Conservation (phyloP, 352 stramenopile genomes). For the Elongisporangium prolatum region DNA sequence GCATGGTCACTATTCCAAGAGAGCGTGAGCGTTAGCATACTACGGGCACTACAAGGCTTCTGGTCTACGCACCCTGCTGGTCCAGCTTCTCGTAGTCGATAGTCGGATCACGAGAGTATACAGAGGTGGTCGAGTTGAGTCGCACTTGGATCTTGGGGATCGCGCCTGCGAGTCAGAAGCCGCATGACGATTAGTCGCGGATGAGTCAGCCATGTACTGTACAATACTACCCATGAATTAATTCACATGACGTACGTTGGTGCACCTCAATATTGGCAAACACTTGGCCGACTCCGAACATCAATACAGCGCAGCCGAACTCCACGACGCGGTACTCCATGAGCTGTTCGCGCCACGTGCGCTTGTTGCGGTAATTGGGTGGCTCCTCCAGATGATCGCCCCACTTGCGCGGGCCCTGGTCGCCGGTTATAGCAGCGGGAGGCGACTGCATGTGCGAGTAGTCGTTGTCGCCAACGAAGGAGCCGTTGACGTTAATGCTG, state of each 20-base stretch:
- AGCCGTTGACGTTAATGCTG: not conserved
- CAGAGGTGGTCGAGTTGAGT: slow-evolving; percentile 27
- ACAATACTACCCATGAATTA: not conserved
- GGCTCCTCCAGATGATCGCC: slow-evolving; percentile 10
- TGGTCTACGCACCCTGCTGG: slow-evolving; percentile 24
- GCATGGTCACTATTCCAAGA: slow-evolving; percentile 41
- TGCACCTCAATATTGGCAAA: slow-evolving; percentile 53
- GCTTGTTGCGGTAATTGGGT: slow-evolving; percentile 2
- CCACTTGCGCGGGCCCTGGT: not conserved
- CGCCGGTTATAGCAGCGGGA: slow-evolving; percentile 2
- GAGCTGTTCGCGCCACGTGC: slow-evolving; percentile 17
- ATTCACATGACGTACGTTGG: slow-evolving; percentile 22
- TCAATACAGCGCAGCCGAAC: slow-evolving; percentile 39
- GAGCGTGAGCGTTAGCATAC: not conserved
- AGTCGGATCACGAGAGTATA: slow-evolving; percentile 43
- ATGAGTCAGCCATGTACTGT: slow-evolving; percentile 2
- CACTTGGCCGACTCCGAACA: slow-evolving; percentile 39
- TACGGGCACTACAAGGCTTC: not conserved
- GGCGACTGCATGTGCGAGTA: slow-evolving; percentile 6
- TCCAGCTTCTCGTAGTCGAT: slow-evolving; percentile 42
- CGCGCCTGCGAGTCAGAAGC: slow-evolving; percentile 9
- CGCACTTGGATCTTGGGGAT: slow-evolving; percentile 49
- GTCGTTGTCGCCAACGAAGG: not conserved
- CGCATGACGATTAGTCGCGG: not conserved
- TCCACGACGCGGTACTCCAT: slow-evolving; percentile 46